Conservation (phyloP, 2,329 filamentous ascomycete genomes). For the Didymella pinodella region DNA sequence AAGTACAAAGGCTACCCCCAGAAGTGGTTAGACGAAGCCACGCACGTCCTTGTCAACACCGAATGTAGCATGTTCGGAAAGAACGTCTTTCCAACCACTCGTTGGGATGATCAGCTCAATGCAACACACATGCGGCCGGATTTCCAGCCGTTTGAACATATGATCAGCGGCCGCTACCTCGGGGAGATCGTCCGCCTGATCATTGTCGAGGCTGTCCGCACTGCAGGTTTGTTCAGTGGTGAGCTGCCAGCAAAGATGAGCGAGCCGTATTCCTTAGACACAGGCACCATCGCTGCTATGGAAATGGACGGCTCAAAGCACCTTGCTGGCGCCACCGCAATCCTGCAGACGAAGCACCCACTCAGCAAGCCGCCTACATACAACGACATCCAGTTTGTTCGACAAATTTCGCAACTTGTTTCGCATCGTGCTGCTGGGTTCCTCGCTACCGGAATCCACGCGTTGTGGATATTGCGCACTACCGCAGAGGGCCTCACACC, state of each 20-base stretch:
- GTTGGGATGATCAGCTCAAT: conserved; percentile 69
- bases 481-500: conserved; percentile 56
- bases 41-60: conserved; percentile 70
- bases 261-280: conserved; percentile 67
- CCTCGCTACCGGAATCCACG: conserved; percentile 69
- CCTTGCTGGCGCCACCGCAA: conserved; percentile 51
- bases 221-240: conserved; percentile 64
- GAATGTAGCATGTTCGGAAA: conserved; percentile 73
- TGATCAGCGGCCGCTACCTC: conserved; percentile 69
- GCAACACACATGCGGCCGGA: conserved; percentile 64
- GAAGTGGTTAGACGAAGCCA: conserved; percentile 64
- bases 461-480: conserved; percentile 65
- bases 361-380: conserved; percentile 55
- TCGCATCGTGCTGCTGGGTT: conserved; percentile 68
- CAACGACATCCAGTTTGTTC: conserved; percentile 64
- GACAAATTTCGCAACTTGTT: conserved; percentile 61
- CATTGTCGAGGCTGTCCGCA: conserved; percentile 65
- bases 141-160: conserved; percentile 71
- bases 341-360: conserved; percentile 62
- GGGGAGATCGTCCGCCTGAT: conserved; percentile 70
- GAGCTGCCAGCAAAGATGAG: conserved; percentile 63
- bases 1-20: conserved; percentile 66
- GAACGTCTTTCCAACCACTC: conserved; percentile 64
- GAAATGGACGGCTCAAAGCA: conserved; percentile 57
- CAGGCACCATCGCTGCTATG: conserved; percentile 65